Conservation (phyloP, 306 rosid species). For the Sindora glabra region DNA sequence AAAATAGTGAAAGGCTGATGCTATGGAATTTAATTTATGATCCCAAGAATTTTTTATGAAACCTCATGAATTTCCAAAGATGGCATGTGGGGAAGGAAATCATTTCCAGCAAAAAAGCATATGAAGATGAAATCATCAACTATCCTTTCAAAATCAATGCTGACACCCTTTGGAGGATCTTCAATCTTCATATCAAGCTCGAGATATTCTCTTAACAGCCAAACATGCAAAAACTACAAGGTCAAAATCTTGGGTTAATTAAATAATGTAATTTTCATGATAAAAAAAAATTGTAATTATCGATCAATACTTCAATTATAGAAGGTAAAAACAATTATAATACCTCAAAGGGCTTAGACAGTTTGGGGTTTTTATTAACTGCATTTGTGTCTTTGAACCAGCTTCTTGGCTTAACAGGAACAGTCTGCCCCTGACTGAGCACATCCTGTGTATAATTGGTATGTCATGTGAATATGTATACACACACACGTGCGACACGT, state of each 20-base stretch:
- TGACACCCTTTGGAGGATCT: slow-evolving; percentile 24
- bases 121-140: slow-evolving; percentile 59
- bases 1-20: neutral
- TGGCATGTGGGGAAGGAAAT: slow-evolving; percentile 59
- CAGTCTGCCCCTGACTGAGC: neutral
- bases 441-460: slow-evolving; percentile 17
- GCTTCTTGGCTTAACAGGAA: neutral
- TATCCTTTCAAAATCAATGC: slow-evolving; percentile 35
- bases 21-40: neutral
- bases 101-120: slow-evolving; percentile 53
- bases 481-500: neutral
- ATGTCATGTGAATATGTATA: slow-evolving; percentile 5
- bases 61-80: slow-evolving; percentile 45
- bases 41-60: neutral
- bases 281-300: too few relatives aligned
- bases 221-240: slow-evolving; percentile 44
- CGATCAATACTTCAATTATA: neutral
- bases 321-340: neutral
- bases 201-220: slow-evolving; percentile 56
- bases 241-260: neutral
- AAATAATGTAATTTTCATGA: too few relatives aligned
- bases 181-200: slow-evolving; percentile 37
- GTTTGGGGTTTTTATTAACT: too few relatives aligned
- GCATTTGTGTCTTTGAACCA: neutral
- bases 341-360: slow-evolving; percentile 33